These are phyloP conservation scores for Gossypium stocksii DNA, from an alignment of 345 rosid genomes.

Conservation along the genomic window DNA sequence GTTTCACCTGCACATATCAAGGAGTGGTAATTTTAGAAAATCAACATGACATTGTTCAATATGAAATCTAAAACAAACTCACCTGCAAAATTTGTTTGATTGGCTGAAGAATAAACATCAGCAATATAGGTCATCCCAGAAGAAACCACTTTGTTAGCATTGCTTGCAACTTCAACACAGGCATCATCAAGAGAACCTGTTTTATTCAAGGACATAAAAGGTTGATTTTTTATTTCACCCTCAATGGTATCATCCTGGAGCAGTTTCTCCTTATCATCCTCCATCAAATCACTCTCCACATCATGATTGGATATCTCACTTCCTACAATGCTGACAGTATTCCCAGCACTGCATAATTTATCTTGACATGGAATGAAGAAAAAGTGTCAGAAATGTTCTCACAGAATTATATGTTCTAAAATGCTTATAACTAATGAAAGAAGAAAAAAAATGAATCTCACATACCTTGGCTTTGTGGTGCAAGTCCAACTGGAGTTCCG, in stretches of 20 bases:
- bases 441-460: not conserved
- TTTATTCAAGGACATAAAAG: not conserved
- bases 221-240: slow-evolving; percentile 1
- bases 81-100: not conserved
- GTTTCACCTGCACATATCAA: slow-evolving; percentile 9
- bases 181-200: not conserved
- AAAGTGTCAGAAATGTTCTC: not conserved
- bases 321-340: not conserved
- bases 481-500: not conserved
- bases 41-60: not conserved
- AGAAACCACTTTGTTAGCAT: not conserved
- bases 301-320: not conserved
- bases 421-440: not conserved
- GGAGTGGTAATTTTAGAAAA: not conserved
- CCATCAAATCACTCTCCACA: not conserved
- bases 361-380: slow-evolving; percentile 3
- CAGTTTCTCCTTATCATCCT: not conserved
- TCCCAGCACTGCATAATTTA: not conserved
- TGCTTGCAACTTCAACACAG: slow-evolving; percentile 11
- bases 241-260: slow-evolving; percentile 1
- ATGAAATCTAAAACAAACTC: not conserved
- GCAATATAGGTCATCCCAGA: not conserved
- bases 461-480: slow-evolving; percentile 10
- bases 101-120: slow-evolving; percentile 8
- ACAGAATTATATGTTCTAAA: not conserved